Conservation (phyloP, 2,329 filamentous ascomycete species). For the Cadophora malorum region DNA sequence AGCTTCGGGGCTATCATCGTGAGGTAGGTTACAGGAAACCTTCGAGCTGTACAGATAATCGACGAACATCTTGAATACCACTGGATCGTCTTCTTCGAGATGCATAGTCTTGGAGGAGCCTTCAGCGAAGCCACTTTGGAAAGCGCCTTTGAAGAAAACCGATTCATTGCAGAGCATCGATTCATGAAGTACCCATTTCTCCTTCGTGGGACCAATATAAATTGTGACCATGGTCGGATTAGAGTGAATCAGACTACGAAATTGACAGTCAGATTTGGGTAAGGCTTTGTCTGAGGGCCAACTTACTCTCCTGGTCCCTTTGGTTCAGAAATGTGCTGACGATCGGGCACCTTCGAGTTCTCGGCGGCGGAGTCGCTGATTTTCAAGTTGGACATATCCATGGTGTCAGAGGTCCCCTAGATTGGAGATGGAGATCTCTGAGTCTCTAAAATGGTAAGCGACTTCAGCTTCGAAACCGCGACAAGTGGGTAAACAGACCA, state of each 20-base stretch:
- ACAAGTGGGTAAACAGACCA: background rate
- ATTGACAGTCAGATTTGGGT: too few species aligned
- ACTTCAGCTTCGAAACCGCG: background rate
- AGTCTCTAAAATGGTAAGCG: background rate
- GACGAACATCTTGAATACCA: slow-evolving; percentile 21
- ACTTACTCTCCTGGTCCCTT: background rate
- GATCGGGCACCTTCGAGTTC: slow-evolving; percentile 1
- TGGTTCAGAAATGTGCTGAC: background rate
- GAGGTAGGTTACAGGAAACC: background rate
- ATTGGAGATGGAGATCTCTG: background rate
- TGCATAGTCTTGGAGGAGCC: slow-evolving; percentile 13
- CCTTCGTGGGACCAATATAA: slow-evolving; percentile 18
- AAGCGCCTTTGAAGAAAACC: slow-evolving; percentile 25
- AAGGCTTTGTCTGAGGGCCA: too few species aligned
- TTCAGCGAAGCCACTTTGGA: slow-evolving; percentile 25
- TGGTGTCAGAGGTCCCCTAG: background rate
- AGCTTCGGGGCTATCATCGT: background rate
- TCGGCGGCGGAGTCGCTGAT: background rate
- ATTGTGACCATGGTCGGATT: slow-evolving; percentile 18
- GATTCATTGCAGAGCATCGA: slow-evolving; percentile 24
- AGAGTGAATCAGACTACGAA: background rate
- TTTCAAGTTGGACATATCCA: background rate
- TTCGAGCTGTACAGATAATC: slow-evolving; percentile 5
- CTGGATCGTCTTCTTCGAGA: slow-evolving; percentile 26
- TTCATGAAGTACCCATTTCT: slow-evolving; percentile 23